Conservation (phyloP, 345 rosid genomes). For the Ceriops zippeliana region DNA sequence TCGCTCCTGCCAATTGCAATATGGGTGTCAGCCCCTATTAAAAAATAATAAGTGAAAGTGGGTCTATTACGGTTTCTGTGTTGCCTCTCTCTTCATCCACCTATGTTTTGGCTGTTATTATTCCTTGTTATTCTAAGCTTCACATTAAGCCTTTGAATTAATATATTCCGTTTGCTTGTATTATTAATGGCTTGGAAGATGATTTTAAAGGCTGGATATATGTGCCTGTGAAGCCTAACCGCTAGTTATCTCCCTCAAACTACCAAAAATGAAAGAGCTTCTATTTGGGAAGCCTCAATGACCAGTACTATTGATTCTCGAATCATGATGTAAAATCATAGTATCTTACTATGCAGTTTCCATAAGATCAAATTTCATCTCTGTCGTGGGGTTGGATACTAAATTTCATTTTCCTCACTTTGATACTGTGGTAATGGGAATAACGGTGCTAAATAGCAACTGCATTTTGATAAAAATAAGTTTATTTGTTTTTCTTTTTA, state of each 20-base stretch:
- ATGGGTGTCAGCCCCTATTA: slow-evolving; percentile 70
- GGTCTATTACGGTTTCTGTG: slow-evolving; percentile 3
- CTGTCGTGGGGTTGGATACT: no score
- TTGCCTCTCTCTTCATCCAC: not conserved
- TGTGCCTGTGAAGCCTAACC: not conserved
- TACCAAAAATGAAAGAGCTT: not conserved
- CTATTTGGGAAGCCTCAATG: no score
- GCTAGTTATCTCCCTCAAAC: not conserved
- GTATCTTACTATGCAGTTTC: no score
- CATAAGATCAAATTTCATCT: no score
- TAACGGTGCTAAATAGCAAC: no score
- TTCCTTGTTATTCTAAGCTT: not conserved
- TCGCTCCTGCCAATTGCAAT: slow-evolving; percentile 47
- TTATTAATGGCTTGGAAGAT: slow-evolving; percentile 7
- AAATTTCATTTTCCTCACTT: no score
- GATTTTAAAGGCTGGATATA: slow-evolving; percentile 1
- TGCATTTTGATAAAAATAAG: no score
- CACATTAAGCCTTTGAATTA: not conserved
- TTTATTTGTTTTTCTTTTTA: no score
- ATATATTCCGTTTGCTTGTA: not conserved
- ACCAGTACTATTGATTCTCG: no score
- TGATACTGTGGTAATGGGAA: no score
- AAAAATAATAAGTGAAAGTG: not conserved
- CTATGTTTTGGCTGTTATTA: not conserved
- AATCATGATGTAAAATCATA: no score